A percentile compares a stretch with the other conserved stretches of the same genome.
These are phyloP conservation scores for Caryopteris hybrid DNA, from an alignment of 305 asterid genomes.

Conservation along the genomic window DNA sequence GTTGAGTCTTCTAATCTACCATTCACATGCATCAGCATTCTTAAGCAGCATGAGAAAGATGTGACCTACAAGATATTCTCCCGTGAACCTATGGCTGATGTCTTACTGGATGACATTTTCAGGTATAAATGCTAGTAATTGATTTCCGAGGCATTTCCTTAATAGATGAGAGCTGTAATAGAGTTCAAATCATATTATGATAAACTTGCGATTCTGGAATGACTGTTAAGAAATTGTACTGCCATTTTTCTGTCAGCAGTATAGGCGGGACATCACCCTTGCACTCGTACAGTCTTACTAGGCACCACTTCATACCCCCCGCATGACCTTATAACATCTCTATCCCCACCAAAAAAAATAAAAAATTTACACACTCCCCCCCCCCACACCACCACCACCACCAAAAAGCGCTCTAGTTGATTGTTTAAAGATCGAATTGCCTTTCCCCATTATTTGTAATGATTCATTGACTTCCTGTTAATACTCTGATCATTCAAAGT, in stretches of 20 bases:
- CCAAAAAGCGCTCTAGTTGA: too few species aligned
- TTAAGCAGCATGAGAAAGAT: slow-evolving; percentile 66
- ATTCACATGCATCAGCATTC: slow-evolving; percentile 76
- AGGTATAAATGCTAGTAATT: slow-evolving; percentile 44
- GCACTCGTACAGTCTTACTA: neutral
- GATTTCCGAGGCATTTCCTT: neutral
- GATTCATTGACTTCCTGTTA: neutral
- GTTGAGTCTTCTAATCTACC: slow-evolving; percentile 63
- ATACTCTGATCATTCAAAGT: neutral
- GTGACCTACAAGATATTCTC: slow-evolving; percentile 84
- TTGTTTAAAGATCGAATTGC: neutral
- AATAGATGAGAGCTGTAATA: neutral
- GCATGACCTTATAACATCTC: neutral
- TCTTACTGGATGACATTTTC: slow-evolving; percentile 64
- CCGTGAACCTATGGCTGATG: slow-evolving; percentile 61
- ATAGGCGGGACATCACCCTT: too few species aligned
- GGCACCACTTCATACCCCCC: neutral
- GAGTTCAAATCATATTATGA: neutral
- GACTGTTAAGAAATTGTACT: neutral
- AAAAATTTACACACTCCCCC: too few species aligned
- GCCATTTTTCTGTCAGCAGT: neutral
- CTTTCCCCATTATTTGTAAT: neutral
- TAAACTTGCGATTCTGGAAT: neutral
- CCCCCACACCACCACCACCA: too few species aligned
- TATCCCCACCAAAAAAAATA: too few species aligned